Percentiles rank a stretch among this genome's conserved stretches.
These are phyloP conservation scores for Ophiostoma sp. DNA, from an alignment of 2,329 filamentous ascomycete genomes.

Conservation along the genomic window DNA sequence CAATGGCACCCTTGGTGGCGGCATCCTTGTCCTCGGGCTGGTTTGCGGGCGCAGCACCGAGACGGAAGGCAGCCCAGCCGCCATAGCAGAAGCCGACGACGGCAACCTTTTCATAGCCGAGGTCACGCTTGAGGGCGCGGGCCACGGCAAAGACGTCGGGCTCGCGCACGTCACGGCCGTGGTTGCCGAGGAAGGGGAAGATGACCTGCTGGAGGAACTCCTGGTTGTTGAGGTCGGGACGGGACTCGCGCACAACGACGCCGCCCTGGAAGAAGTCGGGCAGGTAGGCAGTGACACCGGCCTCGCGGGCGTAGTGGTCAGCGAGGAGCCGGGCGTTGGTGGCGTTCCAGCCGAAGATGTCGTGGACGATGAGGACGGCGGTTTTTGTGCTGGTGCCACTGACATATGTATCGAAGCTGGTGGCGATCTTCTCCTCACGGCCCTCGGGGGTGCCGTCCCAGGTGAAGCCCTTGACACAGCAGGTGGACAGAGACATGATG, in stretches of 20 bases:
- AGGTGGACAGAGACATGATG: constrained; percentile 19
- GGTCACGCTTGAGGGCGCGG: constrained; percentile 33
- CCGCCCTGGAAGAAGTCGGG: constrained; percentile 45
- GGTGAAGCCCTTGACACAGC: constrained; percentile 38
- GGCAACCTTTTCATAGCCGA: constrained; percentile 34
- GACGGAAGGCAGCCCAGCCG: constrained; percentile 46
- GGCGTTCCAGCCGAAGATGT: constrained; percentile 47
- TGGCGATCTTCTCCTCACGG: constrained; percentile 35
- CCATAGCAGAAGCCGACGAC: constrained; percentile 48
- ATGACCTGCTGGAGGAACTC: constrained; percentile 34
- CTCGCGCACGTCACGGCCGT: constrained; percentile 36
- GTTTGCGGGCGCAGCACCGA: constrained; percentile 36
- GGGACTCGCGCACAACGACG: constrained; percentile 24
- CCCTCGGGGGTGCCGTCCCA: constrained; percentile 38
- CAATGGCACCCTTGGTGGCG: constrained; percentile 9
- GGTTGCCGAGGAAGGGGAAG: constrained; percentile 34
- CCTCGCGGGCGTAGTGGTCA: constrained; percentile 43
- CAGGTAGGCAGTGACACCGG: constrained; percentile 42
- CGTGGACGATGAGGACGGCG: constrained; percentile 46
- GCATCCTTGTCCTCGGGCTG: constrained; percentile 23
- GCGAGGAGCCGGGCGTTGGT: constrained; percentile 45
- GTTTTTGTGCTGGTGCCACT: constrained; percentile 36
- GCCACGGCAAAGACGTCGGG: constrained; percentile 39
- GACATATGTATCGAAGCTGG: constrained; percentile 39
- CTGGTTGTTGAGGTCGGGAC: constrained; percentile 28